These are phyloP conservation scores for Astragalus membranaceus DNA, from an alignment of 306 rosid species.

Conservation along the genomic window DNA sequence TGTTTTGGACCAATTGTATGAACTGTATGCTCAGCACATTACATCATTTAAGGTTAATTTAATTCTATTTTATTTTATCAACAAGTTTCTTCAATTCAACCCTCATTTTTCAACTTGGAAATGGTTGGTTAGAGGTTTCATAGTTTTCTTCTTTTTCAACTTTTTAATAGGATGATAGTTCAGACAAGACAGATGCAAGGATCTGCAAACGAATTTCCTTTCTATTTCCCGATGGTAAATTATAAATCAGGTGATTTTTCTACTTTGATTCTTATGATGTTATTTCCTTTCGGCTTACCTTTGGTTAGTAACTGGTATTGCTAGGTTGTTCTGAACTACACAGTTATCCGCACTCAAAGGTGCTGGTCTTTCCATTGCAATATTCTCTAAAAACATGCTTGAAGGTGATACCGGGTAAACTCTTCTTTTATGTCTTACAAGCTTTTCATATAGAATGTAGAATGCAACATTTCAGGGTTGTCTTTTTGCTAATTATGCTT, in stretches of 20 bases:
- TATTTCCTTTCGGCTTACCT: constrained; percentile 15
- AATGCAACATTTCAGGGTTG: neutral
- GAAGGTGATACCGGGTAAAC: constrained; percentile 87
- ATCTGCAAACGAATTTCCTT: constrained; percentile 67
- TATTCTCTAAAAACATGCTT: constrained; percentile 87
- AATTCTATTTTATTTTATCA: too few species aligned
- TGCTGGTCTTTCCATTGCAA: constrained; percentile 41
- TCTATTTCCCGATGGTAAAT: constrained; percentile 65
- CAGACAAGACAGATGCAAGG: constrained; percentile 38
- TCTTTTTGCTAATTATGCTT: constrained; percentile 38
- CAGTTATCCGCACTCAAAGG: constrained; percentile 37
- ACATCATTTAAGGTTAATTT: too few species aligned
- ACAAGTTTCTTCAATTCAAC: too few species aligned
- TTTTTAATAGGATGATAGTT: constrained; percentile 45
- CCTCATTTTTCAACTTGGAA: too few species aligned
- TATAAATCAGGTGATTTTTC: neutral
- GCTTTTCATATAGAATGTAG: neutral
- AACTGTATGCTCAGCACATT: too few species aligned
- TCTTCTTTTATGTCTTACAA: neutral
- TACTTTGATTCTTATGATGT: neutral
- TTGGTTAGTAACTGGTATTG: constrained; percentile 25
- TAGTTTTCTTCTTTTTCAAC: neutral
- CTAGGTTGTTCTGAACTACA: constrained; percentile 44
- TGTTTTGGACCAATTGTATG: too few species aligned
- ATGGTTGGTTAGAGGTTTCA: too few species aligned